Evolutionary conservation across 2,329 filamentous ascomycete species (phyloP).

Genomic region (Alternaria sp.): DNA sequence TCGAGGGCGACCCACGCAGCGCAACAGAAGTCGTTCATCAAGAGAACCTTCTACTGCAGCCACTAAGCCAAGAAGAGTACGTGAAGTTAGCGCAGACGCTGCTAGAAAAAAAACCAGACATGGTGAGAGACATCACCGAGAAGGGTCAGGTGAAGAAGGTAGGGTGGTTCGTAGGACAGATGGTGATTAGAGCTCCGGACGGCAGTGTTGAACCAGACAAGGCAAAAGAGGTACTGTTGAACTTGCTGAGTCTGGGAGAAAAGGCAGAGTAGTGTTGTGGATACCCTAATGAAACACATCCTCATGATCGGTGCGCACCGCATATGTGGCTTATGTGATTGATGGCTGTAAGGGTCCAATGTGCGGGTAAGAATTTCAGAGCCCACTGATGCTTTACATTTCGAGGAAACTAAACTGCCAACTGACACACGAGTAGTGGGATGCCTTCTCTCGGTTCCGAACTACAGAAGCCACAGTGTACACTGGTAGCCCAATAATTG

Average conservation of each 20-base stretch:
- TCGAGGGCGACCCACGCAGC: constrained; percentile 59
- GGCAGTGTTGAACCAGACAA: constrained; percentile 69
- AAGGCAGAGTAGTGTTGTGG: neutral
- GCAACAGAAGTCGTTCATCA: constrained; percentile 64
- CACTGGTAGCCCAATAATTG: neutral
- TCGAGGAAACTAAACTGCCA: neutral
- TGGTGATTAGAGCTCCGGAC: constrained; percentile 68
- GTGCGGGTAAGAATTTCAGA: neutral
- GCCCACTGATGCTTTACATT: constrained; percentile 3
- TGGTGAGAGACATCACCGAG: constrained; percentile 66
- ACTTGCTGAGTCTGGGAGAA: constrained; percentile 51
- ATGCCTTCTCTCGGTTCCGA: neutral
- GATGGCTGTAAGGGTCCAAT: constrained; percentile 1
- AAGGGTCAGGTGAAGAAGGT: constrained; percentile 71
- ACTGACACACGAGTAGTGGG: neutral
- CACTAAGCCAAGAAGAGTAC: constrained; percentile 66
- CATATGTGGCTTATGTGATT: neutral
- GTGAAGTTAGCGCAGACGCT: constrained; percentile 61
- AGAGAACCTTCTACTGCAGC: constrained; percentile 63
- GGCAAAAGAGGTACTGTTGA: constrained; percentile 63
- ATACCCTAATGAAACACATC: constrained; percentile 10
- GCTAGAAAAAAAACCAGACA: constrained; percentile 63
- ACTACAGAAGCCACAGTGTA: neutral
- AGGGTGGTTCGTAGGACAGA: constrained; percentile 73
- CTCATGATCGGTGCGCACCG: neutral